A percentile compares a stretch with the other conserved stretches of the same genome.
Conservation (phyloP, 805 yeast genomes). For the Pichia insulana region DNA sequence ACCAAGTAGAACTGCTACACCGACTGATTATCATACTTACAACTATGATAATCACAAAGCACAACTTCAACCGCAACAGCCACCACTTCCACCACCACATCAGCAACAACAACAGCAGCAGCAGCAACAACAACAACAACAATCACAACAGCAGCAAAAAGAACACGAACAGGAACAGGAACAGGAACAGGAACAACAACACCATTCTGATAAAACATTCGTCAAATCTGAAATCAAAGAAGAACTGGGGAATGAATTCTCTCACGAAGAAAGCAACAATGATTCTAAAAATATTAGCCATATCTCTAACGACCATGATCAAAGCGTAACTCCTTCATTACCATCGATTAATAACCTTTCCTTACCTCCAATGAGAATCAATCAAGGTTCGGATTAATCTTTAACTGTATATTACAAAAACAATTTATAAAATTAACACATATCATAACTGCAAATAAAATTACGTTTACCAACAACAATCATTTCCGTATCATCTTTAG, state of each 20-base stretch:
- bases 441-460: background rate
- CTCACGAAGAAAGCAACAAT: background rate
- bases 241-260: background rate
- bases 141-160: background rate
- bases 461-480: conserved; percentile 13
- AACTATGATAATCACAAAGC: background rate
- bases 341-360: conserved; percentile 26
- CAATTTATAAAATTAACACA: conserved; percentile 5
- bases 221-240: background rate
- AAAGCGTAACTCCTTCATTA: background rate
- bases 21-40: background rate
- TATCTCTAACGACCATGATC: background rate
- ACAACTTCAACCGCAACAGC: background rate
- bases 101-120: background rate
- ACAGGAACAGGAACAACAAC: background rate
- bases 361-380: conserved; percentile 26
- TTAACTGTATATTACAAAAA: background rate
- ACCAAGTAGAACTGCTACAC: background rate
- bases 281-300: background rate
- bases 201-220: background rate
- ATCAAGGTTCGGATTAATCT: conserved; percentile 11
- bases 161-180: background rate
- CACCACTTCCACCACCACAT: background rate
- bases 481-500: conserved; percentile 1
- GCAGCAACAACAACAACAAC: conserved; percentile 1